phyloP scores from a whole-genome alignment of 2,329 filamentous ascomycete species.

The Xylaria sp. region DNA sequence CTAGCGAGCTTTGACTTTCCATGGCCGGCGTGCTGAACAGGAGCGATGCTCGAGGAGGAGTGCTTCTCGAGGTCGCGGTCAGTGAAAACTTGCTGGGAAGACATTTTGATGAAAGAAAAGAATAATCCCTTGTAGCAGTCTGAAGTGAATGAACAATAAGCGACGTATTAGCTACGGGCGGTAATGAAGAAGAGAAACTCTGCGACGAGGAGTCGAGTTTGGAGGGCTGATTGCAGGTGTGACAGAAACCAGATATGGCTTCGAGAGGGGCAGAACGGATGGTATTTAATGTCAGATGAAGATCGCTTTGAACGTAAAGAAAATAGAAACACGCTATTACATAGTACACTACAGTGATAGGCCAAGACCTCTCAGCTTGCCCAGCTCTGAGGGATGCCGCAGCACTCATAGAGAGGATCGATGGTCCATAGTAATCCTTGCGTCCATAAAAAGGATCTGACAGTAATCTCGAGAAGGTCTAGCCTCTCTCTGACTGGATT shows the following conservation, averaged over 20 bases:
- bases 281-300: slow-evolving; percentile 39
- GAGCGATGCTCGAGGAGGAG: slow-evolving; percentile 34
- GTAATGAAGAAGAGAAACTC: slow-evolving; percentile 34
- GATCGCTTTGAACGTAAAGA: slow-evolving; percentile 26
- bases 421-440: slow-evolving; percentile 40
- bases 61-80: slow-evolving; percentile 43
- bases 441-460: slow-evolving; percentile 37
- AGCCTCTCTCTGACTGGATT: slow-evolving; percentile 41
- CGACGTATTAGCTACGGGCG: slow-evolving; percentile 32
- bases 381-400: slow-evolving; percentile 26
- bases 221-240: slow-evolving; percentile 23
- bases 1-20: slow-evolving; percentile 41
- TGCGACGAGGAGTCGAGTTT: slow-evolving; percentile 36
- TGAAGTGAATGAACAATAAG: slow-evolving; percentile 15
- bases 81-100: slow-evolving; percentile 38
- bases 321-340: slow-evolving; percentile 12
- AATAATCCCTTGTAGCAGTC: slow-evolving; percentile 30
- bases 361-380: slow-evolving; percentile 37
- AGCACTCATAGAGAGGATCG: slow-evolving; percentile 25
- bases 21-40: slow-evolving; percentile 28
- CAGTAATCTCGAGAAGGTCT: slow-evolving; percentile 40
- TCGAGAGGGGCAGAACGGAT: slow-evolving; percentile 33
- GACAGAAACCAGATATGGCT: slow-evolving; percentile 17
- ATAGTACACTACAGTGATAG: slow-evolving; percentile 24
- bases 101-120: slow-evolving; percentile 28